Evolutionary conservation across 1,284 basidiomycete species (phyloP), one percentile per base, ranked within the genome.

Genomic region (Austroboletus niveus): DNA sequence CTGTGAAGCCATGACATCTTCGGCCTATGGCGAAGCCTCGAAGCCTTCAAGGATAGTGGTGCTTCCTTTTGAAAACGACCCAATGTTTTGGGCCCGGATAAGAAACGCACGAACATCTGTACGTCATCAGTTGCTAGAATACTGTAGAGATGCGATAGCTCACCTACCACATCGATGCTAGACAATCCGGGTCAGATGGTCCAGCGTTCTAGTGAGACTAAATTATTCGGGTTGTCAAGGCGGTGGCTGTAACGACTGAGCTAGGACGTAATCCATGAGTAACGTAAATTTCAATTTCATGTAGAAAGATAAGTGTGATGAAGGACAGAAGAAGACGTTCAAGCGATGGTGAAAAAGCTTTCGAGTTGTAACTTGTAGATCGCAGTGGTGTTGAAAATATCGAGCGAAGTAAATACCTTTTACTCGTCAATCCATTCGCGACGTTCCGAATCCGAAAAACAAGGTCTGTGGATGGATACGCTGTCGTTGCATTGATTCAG

Each of bases 241-340:
- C 14, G 32, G 32, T 34, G 10, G 10, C 14, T 1, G 32, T 34
- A 34, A 14, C 32, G 32, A 34, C 32, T 34, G 32, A 34, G 32
- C 32, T 1, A 34, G 9, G 14, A 6, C 32, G 14, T 34, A 6
- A 6, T 34, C 14, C 48, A 36, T 62, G 61, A 1, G 53, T 62
- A 32, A 62, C 27, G 22, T 54, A 30, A 57, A 34, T 34, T 34
- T 34, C 32, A 34, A 34, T 10, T 24, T 24, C 22, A 24, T 5
- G 46, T 35, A 29, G 12, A 2, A n/a, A 42, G 7, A 14, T 52
- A 30, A 15, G 9, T 8, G 7, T 31, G 29, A 29, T 43, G 40
- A 15, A 49, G 36, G 30, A 31, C 7, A 42, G 46, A 34, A 12
- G 4, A 24, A 24, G 35, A 55, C 53, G 55, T 55, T 6, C 22